Evolutionary conservation across 352 stramenopile species (phyloP), one percentile per base, ranked within the genome.

Genomic region (Phytophthora tubulina): DNA sequence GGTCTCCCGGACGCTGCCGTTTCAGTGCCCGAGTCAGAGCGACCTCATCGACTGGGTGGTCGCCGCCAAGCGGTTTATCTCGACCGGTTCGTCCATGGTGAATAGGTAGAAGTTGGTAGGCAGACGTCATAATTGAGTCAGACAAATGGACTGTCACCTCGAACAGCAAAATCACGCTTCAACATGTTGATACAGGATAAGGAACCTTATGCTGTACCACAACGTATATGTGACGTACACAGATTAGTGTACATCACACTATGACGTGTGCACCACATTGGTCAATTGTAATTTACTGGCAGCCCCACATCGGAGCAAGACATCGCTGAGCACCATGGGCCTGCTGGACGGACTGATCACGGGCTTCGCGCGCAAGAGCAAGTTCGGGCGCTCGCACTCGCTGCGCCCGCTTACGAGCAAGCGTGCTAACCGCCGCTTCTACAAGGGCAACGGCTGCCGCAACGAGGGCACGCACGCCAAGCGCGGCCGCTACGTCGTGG

Each of bases 361-460:
- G 68, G 80, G 84, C 70, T 77, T 94, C 56, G 73, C 83, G 51
- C 89, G 89, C 63, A 82, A 84, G 73, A 95, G 87, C 86, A 96
- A 96, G 77, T 96, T 96, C 71, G 87, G 89, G 30, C 75, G 79
- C 63, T 92, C 85, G 70, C 87, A 95, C 82, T 91, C 86, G 65
- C 79, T 96, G 52, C 89, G 86, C 35, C 93, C 94, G 33, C 86
- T 99, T 32, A 98, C 89, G 33, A 97, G 91, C 63, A 99, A 99
- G 84, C 90, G 92, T 48, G 95, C 91, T 33, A 95, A 97, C 70
- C 96, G 96, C 79, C 94, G 95, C 65, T 99, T 97, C 81, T 99
- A 99, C 87, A 99, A 99, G 79, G 95, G 95, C 35, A 98, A 98
- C 57, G 93, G 93, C 74, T 95, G 84, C 72, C 96, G 93, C 32